Conservation (phyloP, 331 rosid species). For the Rhamnella rubrinervis region DNA sequence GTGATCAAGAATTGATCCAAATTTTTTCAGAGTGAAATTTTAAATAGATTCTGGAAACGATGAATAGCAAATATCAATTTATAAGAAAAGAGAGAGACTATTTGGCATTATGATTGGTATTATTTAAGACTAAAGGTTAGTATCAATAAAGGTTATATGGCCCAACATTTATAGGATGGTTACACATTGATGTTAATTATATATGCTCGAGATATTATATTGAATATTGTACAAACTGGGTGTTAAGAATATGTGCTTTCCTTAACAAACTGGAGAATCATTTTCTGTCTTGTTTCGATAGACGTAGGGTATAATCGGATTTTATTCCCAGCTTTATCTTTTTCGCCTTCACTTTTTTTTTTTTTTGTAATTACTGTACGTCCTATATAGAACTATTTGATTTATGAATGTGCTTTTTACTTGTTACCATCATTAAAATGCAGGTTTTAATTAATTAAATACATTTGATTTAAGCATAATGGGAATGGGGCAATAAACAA, state of each 20-base stretch:
- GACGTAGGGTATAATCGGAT: slow-evolving; percentile 26
- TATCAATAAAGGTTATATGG: not conserved
- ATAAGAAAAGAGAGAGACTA: too few relatives aligned
- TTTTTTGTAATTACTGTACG: not conserved
- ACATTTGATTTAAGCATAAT: too few relatives aligned
- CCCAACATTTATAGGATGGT: not conserved
- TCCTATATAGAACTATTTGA: not conserved
- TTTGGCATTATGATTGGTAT: too few relatives aligned
- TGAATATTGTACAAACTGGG: not conserved
- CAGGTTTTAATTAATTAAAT: too few relatives aligned
- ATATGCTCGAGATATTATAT: not conserved
- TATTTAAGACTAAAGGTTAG: too few relatives aligned
- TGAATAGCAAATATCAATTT: too few relatives aligned
- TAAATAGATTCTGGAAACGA: too few relatives aligned
- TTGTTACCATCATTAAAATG: too few relatives aligned
- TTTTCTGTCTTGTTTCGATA: slow-evolving; percentile 22
- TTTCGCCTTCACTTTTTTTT: not conserved
- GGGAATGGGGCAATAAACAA: too few relatives aligned
- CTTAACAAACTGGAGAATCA: slow-evolving; percentile 37
- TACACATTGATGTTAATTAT: slow-evolving; percentile 1
- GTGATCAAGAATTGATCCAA: not conserved
- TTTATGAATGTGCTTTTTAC: not conserved
- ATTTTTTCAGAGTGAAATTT: too few relatives aligned
- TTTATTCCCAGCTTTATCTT: slow-evolving; percentile 34
- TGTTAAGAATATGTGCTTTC: slow-evolving; percentile 48